Base-by-base conservation (phyloP, 495 filamentous ascomycete species). In the Penicillium canariense region DNA sequence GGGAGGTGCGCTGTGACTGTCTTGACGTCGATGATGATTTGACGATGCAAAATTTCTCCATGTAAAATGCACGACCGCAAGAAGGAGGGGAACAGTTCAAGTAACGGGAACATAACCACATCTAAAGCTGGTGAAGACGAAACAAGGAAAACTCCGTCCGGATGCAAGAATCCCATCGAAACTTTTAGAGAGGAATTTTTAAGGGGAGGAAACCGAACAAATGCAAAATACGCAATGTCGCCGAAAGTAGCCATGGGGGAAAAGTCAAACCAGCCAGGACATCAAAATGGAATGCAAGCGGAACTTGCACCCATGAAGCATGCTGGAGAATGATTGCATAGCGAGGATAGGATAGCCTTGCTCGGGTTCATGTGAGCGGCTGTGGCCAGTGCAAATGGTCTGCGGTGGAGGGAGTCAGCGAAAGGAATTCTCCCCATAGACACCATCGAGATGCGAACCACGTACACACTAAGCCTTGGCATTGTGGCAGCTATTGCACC, bases 401-500 rank as follows among this genome's bases (percentile, higher is more conserved):
- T 47, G 20, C 34, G 9, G n/a, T 48, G 1, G 20, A 28, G 4
- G 17, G 25, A 40, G 32, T 26, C 6, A 32, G 40, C 6, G 30
- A 32, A 32, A 32, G 30, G 12, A 32, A 12, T 32, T 32, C 6
- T 6, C 30, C 6, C 30, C 12, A 6, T 6, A 6, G 30, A 32
- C 6, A 12, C 30, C 30, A 6, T 32, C 6, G 12, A 12, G 30
- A 23, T 18, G 20, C 12, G n/a, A 23, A 8, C 20, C 5, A 23
- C 39, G 6, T 1, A 23, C 20, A 22, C 6, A 52, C 47, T 68
- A 77, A 40, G 60, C 63, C 61, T 78, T 78, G 45, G 70, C 60
- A 48, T 66, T 72, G 68, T 77, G 71, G 68, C 75, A 78, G 36
- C 62, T 46, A 55, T 77, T 72, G 61, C 75, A 78, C 14, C 75